A percentile compares a stretch with the other conserved stretches of the same genome.
Evolutionary conservation across 2,329 filamentous ascomycete genomes (phyloP).

Genomic region (Colletotrichum shisoi): DNA sequence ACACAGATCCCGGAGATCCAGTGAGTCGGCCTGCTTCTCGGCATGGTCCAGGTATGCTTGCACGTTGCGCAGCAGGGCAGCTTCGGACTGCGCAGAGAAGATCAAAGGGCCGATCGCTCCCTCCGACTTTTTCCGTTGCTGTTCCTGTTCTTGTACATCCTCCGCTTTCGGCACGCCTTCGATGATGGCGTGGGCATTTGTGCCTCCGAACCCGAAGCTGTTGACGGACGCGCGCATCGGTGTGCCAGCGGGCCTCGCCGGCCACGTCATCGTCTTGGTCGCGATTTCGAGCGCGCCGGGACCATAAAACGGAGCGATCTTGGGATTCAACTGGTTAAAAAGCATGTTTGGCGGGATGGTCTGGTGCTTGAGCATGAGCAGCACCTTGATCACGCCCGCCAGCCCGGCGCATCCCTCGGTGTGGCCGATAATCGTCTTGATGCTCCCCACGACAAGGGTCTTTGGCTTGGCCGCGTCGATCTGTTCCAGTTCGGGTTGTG

Average conservation of each 20-base stretch:
- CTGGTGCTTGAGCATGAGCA: conserved; percentile 39
- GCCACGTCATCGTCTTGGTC: no score
- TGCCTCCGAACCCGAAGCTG: conserved; percentile 56
- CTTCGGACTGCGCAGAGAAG: not conserved
- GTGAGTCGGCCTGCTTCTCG: not conserved
- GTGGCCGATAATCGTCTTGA: conserved; percentile 46
- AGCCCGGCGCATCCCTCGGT: conserved; percentile 43
- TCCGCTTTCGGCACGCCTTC: no score
- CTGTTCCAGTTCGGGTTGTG: conserved; percentile 9
- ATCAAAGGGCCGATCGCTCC: conserved; percentile 47
- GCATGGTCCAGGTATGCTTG: not conserved
- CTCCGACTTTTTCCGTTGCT: no score
- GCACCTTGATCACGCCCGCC: conserved; percentile 43
- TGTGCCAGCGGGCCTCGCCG: not conserved
- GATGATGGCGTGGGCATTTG: conserved; percentile 46
- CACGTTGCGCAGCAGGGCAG: not conserved
- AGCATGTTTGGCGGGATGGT: conserved; percentile 46
- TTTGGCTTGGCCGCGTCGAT: conserved; percentile 50
- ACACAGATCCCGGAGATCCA: not conserved
- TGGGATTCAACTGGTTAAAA: conserved; percentile 45
- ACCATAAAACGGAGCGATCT: conserved; percentile 42
- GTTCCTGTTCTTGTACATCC: no score
- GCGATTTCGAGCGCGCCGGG: not conserved
- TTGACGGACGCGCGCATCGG: conserved; percentile 10
- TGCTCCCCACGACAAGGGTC: conserved; percentile 42